Evolutionary conservation across 306 rosid genomes (phyloP).

Genomic region (Adenanthera pavonina): DNA sequence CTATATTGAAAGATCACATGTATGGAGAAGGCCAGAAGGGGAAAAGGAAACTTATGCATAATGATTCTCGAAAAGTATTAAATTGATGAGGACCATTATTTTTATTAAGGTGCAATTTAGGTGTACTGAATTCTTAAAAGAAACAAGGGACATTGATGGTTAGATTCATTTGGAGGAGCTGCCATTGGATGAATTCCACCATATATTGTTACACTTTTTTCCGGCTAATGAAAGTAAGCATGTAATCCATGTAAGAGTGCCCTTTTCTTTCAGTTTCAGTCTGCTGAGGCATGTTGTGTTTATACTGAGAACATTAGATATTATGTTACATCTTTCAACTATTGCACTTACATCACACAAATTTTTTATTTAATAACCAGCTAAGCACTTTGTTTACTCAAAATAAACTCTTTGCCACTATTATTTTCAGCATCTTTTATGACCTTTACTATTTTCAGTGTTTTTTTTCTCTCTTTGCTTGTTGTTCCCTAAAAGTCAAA

Average conservation of each 20-base stretch:
- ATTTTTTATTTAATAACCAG: conserved; percentile 16
- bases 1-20: neutral
- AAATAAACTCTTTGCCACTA: neutral
- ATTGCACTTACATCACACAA: conserved; percentile 12
- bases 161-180: neutral
- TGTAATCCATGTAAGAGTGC: neutral
- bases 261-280: neutral
- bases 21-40: neutral
- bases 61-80: neutral
- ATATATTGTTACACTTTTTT: neutral
- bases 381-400: conserved; percentile 6
- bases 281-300: conserved; percentile 1
- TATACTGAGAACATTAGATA: neutral
- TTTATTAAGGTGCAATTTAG: neutral
- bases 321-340: neutral
- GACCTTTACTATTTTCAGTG: neutral
- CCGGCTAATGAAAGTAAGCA: neutral
- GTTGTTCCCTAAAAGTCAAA: conserved; percentile 11
- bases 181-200: neutral
- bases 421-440: conserved; percentile 12
- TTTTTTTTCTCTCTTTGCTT: neutral
- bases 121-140: neutral
- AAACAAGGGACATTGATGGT: conserved; percentile 9
- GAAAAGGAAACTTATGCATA: neutral
- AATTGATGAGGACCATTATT: neutral